Evolutionary conservation across 306 rosid genomes (phyloP).

Genomic region (Abrus pulchellus): DNA sequence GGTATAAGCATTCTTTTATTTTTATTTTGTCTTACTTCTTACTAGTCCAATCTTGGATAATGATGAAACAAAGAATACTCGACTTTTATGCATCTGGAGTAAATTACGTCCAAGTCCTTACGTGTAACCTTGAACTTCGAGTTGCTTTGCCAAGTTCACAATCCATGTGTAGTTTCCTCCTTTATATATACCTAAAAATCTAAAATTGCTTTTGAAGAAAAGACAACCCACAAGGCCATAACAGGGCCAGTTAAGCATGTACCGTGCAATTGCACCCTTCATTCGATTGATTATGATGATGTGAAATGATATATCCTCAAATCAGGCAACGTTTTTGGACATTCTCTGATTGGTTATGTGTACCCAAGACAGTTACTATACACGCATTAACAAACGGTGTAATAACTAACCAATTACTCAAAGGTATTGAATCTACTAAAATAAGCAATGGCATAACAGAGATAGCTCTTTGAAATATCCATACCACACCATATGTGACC

Average conservation of each 20-base stretch:
- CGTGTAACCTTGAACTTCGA: constrained; percentile 32
- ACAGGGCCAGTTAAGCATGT: constrained; percentile 21
- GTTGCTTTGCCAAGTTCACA: constrained; percentile 36
- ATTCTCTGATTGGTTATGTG: background rate
- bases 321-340: background rate
- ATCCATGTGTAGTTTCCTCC: background rate
- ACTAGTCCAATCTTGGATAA: background rate
- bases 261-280: background rate
- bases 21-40: no score
- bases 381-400: background rate
- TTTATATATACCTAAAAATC: constrained; percentile 9
- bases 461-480: background rate
- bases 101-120: constrained; percentile 12
- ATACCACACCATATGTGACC: background rate
- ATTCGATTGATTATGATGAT: constrained; percentile 1
- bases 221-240: background rate
- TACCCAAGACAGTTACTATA: background rate
- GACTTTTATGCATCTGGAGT: background rate
- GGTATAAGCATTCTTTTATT: no score
- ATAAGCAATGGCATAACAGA: background rate
- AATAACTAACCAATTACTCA: constrained; percentile 10
- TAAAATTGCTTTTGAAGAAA: constrained; percentile 17
- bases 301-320: constrained; percentile 10
- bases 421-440: background rate
- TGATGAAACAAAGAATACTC: constrained; percentile 28